Base-by-base conservation (phyloP, 140 eudicot genomes). In the Flaveria floridana region DNA sequence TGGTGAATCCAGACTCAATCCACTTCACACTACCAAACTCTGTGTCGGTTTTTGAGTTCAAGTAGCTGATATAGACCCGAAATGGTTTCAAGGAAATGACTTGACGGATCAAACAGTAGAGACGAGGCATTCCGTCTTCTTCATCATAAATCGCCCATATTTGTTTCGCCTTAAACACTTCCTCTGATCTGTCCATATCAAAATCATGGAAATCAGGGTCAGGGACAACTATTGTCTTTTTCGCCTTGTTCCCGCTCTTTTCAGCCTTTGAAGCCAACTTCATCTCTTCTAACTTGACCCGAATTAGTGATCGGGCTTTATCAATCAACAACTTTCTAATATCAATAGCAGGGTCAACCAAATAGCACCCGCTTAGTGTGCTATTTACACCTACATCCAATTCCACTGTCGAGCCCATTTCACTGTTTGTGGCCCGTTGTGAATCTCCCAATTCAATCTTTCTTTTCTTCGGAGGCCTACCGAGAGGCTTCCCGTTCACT, bases 51-150 rank as follows among this genome's bases (percentile, higher is more conserved):
- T 85, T 93, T 42, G 98, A 86, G 85, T 86, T 84, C 78, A 93
- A 65, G 84, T 90, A 93, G 72, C 97, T 88, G 71, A 93, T 90
- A 46, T 81, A 77, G 44, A 93, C 83, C 83, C 89, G 85, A 57
- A 93, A 93, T 2, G 98, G 98, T 15, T 88, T 88, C 28, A 85
- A 83, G 0, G 98, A 93, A 28, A 90, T 76, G 56, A 93, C 83
- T 72, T 90, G 85, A 23, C 98, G 96, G 63, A 93, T 88, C 70
- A 93, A 82, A 86, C 98, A 93, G 70, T 93, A 93, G 64, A 93
- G 80, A 9, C 98, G 92, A 58, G 98, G 98, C 98, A 93, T 93
- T 18, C 97, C 98, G 50, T 93, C 98, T 85, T 93, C 98, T 85
- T 93, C 97, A 53, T 93, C 98, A 61, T 93, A 93, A 28, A 93